Percentiles rank a stretch among this genome's conserved stretches.
These are phyloP conservation scores for Paramecium tetraurelia DNA, from an alignment of 73 alveolate genomes.

Conservation along the genomic window DNA sequence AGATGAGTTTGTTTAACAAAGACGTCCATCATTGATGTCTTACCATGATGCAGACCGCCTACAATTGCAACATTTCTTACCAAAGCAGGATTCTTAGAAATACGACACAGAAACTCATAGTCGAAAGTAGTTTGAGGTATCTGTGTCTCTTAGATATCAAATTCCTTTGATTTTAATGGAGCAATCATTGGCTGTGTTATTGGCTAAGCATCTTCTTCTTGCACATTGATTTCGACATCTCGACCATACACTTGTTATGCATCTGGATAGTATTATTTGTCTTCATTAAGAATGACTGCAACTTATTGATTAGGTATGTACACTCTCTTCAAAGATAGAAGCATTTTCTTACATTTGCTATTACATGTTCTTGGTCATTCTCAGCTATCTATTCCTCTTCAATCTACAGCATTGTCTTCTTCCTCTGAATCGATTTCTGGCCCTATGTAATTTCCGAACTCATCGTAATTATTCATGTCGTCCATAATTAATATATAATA, in stretches of 20 bases:
- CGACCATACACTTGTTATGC: slow-evolving; percentile 94
- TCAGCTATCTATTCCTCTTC: slow-evolving; percentile 33
- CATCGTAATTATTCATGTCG: slow-evolving; percentile 91
- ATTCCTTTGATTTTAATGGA: slow-evolving; percentile 91
- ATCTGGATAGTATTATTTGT: slow-evolving; percentile 95
- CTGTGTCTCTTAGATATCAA: slow-evolving; percentile 84
- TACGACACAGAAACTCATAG: slow-evolving; percentile 88
- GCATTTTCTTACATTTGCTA: slow-evolving; percentile 19
- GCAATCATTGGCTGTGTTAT: slow-evolving; percentile 98
- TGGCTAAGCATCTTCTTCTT: slow-evolving; percentile 99
- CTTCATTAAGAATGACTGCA: slow-evolving; percentile 95
- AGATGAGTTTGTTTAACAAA: slow-evolving; percentile 92
- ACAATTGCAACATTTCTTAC: slow-evolving; percentile 95
- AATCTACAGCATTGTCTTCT: slow-evolving; percentile 63
- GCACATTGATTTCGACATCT: slow-evolving; percentile 95
- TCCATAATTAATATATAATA: not conserved
- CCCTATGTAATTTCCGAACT: slow-evolving; percentile 99
- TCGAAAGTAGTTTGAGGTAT: slow-evolving; percentile 90
- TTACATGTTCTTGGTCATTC: not conserved
- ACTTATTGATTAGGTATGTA: slow-evolving; percentile 61
- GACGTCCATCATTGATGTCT: slow-evolving; percentile 96
- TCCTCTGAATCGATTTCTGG: slow-evolving; percentile 75
- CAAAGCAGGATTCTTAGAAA: slow-evolving; percentile 91
- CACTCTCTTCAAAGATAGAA: slow-evolving; percentile 22
- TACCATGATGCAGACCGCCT: slow-evolving; percentile 99